Evolutionary conservation across 148 eudicot species (phyloP).

Genomic region (Persicaria tinctoria): DNA sequence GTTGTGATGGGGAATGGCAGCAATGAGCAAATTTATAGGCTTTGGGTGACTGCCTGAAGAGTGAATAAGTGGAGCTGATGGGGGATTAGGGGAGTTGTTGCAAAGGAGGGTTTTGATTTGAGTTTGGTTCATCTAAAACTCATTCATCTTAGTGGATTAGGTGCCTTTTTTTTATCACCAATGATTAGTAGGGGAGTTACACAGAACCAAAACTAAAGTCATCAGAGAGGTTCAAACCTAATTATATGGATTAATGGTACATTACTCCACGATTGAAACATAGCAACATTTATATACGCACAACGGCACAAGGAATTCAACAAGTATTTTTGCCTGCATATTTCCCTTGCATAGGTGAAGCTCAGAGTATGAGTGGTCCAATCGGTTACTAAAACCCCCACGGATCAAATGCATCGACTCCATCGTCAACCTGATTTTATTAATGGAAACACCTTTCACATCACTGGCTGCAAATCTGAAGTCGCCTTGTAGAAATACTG

Average conservation of each 20-base stretch:
- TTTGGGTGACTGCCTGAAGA: not conserved
- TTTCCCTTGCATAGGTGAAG: not conserved
- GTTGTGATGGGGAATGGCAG: slow-evolving; percentile 6
- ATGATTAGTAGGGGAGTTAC: no score
- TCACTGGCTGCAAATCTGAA: not conserved
- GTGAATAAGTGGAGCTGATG: slow-evolving; percentile 2
- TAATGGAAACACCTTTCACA: not conserved
- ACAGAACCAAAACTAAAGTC: no score
- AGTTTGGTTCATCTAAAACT: slow-evolving; percentile 8
- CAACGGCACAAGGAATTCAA: not conserved
- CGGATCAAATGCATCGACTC: not conserved
- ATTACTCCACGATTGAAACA: not conserved
- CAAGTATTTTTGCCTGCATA: slow-evolving; percentile 5
- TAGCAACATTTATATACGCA: slow-evolving; percentile 4
- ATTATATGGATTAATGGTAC: not conserved
- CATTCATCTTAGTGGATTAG: not conserved
- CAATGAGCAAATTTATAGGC: slow-evolving; percentile 7
- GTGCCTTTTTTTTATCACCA: not conserved
- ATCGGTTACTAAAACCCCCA: not conserved
- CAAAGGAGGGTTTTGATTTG: not conserved
- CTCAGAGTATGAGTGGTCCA: not conserved
- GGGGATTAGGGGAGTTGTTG: slow-evolving; percentile 3
- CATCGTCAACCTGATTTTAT: not conserved
- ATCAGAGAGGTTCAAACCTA: not conserved
- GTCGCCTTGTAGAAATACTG: not conserved